Base-by-base conservation (phyloP, 768 basidiomycete species). In the Amanita pseudoporphyria region DNA sequence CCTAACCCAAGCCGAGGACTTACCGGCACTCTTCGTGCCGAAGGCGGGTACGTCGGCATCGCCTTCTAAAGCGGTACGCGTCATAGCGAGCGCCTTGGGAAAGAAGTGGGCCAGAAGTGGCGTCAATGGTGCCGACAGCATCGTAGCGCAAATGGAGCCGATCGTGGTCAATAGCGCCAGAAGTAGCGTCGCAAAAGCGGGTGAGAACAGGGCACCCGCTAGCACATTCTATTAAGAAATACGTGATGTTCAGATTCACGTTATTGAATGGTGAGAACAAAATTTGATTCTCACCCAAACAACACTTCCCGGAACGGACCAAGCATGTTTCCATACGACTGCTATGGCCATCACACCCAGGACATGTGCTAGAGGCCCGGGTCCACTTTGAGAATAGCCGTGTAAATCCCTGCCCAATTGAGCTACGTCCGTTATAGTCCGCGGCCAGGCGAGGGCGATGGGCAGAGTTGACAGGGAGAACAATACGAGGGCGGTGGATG, bases 291-390 rank as follows among this genome's bases (percentile, higher is more conserved):
- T 50, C 54, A 88, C 88, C 84, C 93, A 84, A 43, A 95, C 74
- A 42, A 95, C 91, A 56, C 89, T 92, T 6, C 94, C 94, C 7
- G 94, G 94, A 51, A 97, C 79, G 52, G 89, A 93, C 94, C 93
- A 97, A 3, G 93, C 91, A 63, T 97, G 94, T 67, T 93, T 96
- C 91, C 92, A 97, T 24, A 91, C 70, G 3, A 89, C 88, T 14
- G 86, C 83, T 12, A 93, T 73, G 33, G 85, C 81, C 58, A 97
- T 74, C 44, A 93, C 90, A 21, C 74, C 80, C 37, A 94, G 63
- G 47, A 95, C 87, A 66, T 95, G 94, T 6, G 76, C 74, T 47
- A 80, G 70, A 16, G 84, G 77, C 2, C 66, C 70, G 26, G 69
- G 56, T 9, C 86, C 85, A 52, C 81, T 82, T 61, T 83, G 83